phyloP scores from a whole-genome alignment of 768 basidiomycete species.

The Dendrothele bispora region DNA sequence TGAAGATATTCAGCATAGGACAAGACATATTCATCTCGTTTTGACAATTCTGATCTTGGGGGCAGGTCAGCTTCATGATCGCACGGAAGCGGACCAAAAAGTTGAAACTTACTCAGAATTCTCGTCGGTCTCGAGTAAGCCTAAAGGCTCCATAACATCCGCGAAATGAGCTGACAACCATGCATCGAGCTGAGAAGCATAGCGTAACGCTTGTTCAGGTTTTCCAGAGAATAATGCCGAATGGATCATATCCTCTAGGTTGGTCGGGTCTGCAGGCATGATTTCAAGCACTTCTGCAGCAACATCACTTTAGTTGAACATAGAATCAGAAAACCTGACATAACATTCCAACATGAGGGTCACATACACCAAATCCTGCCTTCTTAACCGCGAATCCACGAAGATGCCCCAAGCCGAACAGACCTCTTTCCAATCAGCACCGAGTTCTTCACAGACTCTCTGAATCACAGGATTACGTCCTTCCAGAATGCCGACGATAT shows the following conservation, averaged over 20 bases:
- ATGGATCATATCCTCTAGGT: constrained; percentile 77
- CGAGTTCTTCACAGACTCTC: constrained; percentile 74
- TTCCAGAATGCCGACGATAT: constrained; percentile 80
- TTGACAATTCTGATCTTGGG: constrained; percentile 65
- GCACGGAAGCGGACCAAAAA: constrained; percentile 4
- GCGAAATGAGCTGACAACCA: constrained; percentile 91
- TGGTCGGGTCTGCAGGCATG: constrained; percentile 78
- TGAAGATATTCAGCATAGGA: constrained; percentile 83
- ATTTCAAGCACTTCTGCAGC: constrained; percentile 59
- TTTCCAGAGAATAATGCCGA: constrained; percentile 71
- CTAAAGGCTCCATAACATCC: constrained; percentile 81
- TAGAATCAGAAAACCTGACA: constrained; percentile 3
- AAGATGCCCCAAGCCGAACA: constrained; percentile 88
- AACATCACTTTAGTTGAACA: constrained; percentile 50
- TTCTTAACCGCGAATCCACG: constrained; percentile 74
- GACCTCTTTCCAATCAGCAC: constrained; percentile 89
- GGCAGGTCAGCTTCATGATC: neutral
- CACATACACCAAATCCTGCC: constrained; percentile 84
- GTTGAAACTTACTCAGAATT: constrained; percentile 56
- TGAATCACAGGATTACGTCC: constrained; percentile 74
- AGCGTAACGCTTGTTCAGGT: constrained; percentile 59
- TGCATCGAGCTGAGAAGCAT: constrained; percentile 70
- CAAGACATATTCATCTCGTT: constrained; percentile 79
- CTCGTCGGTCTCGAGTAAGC: constrained; percentile 48
- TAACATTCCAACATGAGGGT: constrained; percentile 1